These are phyloP conservation scores for Rhodomyrtus psidioides DNA, from an alignment of 441 rosid species.

Conservation along the genomic window DNA sequence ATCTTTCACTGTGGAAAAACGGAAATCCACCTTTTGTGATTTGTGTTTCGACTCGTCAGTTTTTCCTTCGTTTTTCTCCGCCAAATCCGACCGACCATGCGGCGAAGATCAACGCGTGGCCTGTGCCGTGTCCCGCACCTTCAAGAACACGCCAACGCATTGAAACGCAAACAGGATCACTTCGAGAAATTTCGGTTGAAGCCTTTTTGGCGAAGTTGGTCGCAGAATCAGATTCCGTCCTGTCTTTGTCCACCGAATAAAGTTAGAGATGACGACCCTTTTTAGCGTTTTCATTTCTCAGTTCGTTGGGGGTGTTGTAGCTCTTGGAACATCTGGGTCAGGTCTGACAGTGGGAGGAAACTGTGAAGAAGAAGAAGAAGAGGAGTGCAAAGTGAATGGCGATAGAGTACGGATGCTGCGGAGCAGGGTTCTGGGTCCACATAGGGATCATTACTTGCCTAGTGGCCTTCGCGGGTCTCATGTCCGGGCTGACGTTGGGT, in stretches of 20 bases:
- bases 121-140: background rate
- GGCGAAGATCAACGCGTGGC: background rate
- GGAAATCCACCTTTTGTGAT: no score
- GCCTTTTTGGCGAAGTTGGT: background rate
- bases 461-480: conserved; percentile 22
- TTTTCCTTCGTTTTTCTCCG: background rate
- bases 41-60: background rate
- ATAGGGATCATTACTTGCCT: background rate
- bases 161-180: background rate
- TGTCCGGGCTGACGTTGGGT: conserved; percentile 36
- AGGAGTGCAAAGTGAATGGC: conserved; percentile 10
- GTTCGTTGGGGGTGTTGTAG: background rate
- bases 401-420: conserved; percentile 25
- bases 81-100: background rate
- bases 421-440: conserved; percentile 14
- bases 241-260: background rate
- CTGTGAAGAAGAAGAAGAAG: background rate
- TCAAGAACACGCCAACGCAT: background rate
- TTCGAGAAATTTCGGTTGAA: background rate
- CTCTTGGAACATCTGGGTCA: background rate
- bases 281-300: background rate
- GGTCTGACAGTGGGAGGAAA: background rate
- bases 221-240: background rate
- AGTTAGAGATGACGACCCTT: background rate
- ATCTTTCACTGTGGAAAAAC: no score